Percentiles rank a stretch among this genome's conserved stretches.
Evolutionary conservation across 257 asterid species (phyloP).

Genomic region (Solanum tarijense): DNA sequence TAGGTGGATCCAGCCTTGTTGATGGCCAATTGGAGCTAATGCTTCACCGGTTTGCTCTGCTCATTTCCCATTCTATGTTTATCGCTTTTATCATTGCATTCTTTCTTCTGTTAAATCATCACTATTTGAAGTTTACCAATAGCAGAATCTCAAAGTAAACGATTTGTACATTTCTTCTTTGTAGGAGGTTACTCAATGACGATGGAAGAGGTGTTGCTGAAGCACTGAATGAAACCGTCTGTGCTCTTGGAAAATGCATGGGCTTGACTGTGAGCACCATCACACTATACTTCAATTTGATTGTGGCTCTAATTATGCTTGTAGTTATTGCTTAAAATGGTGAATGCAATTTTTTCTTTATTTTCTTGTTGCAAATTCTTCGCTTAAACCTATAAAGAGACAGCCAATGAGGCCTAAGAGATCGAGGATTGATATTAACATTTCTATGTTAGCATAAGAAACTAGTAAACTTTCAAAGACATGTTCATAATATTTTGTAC

Average conservation of each 20-base stretch:
- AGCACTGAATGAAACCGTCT: constrained; percentile 80
- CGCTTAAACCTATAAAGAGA: neutral
- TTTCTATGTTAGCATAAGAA: neutral
- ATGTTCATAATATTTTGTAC: neutral
- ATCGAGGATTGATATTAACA: neutral
- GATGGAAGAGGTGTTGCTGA: constrained; percentile 90
- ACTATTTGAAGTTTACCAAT: neutral
- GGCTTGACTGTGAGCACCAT: constrained; percentile 69
- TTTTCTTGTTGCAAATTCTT: neutral
- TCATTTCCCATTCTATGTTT: neutral
- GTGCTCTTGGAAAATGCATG: constrained; percentile 37
- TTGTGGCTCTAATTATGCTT: neutral
- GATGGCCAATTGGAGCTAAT: constrained; percentile 89
- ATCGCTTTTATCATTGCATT: neutral
- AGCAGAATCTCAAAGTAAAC: neutral
- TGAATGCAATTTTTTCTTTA: neutral
- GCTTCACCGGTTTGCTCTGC: constrained; percentile 66
- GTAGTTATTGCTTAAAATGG: neutral
- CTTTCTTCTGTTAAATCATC: neutral
- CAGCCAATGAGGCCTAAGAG: neutral
- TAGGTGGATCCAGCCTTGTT: constrained; percentile 81
- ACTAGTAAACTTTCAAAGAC: neutral
- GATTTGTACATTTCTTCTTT: constrained; percentile 6
- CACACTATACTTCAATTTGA: neutral
- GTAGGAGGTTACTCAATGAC: constrained; percentile 80